These are phyloP conservation scores for Strigomonas galati DNA, from an alignment of 208 protist species.

Conservation along the genomic window DNA sequence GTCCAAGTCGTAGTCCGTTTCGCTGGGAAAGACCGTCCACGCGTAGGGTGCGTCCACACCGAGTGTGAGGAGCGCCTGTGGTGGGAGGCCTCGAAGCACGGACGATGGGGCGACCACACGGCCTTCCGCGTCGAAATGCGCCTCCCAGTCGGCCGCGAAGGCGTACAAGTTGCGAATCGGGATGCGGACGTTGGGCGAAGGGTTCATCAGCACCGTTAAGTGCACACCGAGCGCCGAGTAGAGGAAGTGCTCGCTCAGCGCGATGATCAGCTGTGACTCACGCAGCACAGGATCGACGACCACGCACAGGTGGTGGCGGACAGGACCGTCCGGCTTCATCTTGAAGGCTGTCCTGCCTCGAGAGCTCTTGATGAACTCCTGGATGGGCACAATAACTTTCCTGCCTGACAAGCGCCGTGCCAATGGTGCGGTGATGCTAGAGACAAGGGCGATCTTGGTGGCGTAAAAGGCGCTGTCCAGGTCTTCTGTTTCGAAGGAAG, in stretches of 20 bases:
- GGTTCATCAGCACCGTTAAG: conserved; percentile 79
- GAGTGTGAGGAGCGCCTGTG: conserved; percentile 60
- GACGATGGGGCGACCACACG: conserved; percentile 47
- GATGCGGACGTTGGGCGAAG: conserved; percentile 38
- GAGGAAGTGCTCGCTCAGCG: conserved; percentile 69
- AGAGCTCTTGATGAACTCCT: background rate
- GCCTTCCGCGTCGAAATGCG: conserved; percentile 76
- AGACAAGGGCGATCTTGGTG: conserved; percentile 35
- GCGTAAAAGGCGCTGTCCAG: conserved; percentile 39
- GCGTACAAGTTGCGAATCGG: conserved; percentile 92
- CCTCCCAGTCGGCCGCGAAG: conserved; percentile 63
- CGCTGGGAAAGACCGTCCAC: conserved; percentile 83
- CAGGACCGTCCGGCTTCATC: background rate
- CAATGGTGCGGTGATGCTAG: conserved; percentile 16
- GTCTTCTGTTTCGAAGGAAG: conserved; percentile 23
- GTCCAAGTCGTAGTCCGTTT: conserved; percentile 92
- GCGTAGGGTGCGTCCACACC: conserved; percentile 87
- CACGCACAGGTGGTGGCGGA: conserved; percentile 43
- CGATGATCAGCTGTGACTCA: conserved; percentile 76
- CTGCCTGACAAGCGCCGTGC: background rate
- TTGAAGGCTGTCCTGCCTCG: conserved; percentile 3
- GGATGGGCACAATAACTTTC: background rate
- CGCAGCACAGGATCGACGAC: conserved; percentile 89
- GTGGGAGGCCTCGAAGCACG: conserved; percentile 50
- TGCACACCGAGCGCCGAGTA: conserved; percentile 32